phyloP scores from a whole-genome alignment of 1,139 yeast species.

The Nematodospora anomalae region DNA sequence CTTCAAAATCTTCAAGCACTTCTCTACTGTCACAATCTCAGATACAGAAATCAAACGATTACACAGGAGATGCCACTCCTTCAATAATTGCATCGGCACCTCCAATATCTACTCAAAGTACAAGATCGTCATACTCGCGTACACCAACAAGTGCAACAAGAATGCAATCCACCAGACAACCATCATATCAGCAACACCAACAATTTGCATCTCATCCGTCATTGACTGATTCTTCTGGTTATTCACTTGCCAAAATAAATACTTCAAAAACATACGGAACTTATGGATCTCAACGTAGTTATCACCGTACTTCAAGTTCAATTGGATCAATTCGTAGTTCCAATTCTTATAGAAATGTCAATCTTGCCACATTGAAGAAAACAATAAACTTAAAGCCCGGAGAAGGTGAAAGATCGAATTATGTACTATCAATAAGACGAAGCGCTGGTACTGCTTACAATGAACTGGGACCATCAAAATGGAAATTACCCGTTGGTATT shows the following conservation, averaged over 20 bases:
- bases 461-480: conserved; percentile 53
- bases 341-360: conserved; percentile 37
- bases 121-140: conserved; percentile 5
- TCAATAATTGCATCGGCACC: conserved; percentile 1
- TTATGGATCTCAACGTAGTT: conserved; percentile 4
- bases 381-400: conserved; percentile 43
- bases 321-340: conserved; percentile 40
- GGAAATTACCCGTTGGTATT: conserved; percentile 70
- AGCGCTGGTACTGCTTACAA: conserved; percentile 57
- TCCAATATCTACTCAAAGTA: conserved; percentile 1
- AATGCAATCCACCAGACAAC: conserved; percentile 4
- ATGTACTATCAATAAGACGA: conserved; percentile 54
- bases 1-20: conserved; percentile 3
- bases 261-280: conserved; percentile 7
- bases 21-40: conserved; percentile 2
- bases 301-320: conserved; percentile 32
- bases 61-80: neutral
- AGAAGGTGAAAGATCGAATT: conserved; percentile 53
- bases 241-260: conserved; percentile 3
- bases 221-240: neutral
- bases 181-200: conserved; percentile 2
- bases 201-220: neutral
- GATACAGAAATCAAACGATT: neutral
- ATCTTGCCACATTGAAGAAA: conserved; percentile 40
- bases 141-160: conserved; percentile 5